Evolutionary conservation across 2,329 filamentous ascomycete species (phyloP).

Genomic region (Ceratocystis variospora): DNA sequence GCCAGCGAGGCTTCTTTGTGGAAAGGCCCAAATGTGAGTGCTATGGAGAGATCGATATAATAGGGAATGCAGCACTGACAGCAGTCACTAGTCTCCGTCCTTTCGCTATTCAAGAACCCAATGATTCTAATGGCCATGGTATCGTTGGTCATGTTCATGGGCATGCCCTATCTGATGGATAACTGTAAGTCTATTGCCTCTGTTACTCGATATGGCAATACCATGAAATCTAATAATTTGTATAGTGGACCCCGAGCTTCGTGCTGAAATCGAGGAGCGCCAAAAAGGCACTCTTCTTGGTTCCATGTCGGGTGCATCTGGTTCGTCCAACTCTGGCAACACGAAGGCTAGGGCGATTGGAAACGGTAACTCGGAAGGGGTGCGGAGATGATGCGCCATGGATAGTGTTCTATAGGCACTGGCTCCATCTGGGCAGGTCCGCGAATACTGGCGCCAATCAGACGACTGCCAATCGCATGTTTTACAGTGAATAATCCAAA

Average conservation of each 20-base stretch:
- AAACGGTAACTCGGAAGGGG: slow-evolving; percentile 28
- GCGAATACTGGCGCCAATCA: not conserved
- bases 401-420: no score
- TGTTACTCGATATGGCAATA: not conserved
- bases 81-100: slow-evolving; percentile 50
- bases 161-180: slow-evolving; percentile 89
- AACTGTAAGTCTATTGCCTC: slow-evolving; percentile 55
- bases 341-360: slow-evolving; percentile 28
- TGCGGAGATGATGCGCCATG: slow-evolving; percentile 24
- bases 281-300: slow-evolving; percentile 63
- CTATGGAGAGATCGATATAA: not conserved
- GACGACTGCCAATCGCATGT: not conserved
- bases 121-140: slow-evolving; percentile 91
- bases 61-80: not conserved
- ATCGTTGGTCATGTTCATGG: slow-evolving; percentile 70
- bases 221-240: slow-evolving; percentile 17
- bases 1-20: slow-evolving; percentile 60
- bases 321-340: slow-evolving; percentile 37
- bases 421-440: not conserved
- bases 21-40: slow-evolving; percentile 61
- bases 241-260: slow-evolving; percentile 90
- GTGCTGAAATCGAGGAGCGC: slow-evolving; percentile 81
- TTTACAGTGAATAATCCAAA: not conserved
- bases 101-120: slow-evolving; percentile 77
- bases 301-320: slow-evolving; percentile 40